phyloP scores from a whole-genome alignment of 208 protist species.

The Acanthamoeba castellanii region DNA sequence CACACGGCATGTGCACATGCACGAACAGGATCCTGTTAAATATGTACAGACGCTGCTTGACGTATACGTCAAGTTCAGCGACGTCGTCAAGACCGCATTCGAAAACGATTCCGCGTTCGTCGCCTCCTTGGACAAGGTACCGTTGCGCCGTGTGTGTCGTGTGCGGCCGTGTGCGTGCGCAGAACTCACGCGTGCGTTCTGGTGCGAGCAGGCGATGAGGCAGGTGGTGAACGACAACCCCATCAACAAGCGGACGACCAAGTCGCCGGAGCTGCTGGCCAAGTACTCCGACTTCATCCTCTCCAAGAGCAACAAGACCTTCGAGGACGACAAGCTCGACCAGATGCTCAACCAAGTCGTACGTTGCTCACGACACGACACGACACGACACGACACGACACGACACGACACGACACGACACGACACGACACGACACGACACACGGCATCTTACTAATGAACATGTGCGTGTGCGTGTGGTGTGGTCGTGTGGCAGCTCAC shows the following conservation, averaged over 20 bases:
- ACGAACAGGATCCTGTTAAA: conserved; percentile 77
- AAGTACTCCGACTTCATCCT: conserved; percentile 89
- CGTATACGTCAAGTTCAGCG: conserved; percentile 86
- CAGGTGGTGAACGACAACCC: conserved; percentile 60
- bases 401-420: neutral
- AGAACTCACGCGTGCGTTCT: conserved; percentile 76
- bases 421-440: too few species aligned
- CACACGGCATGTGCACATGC: neutral
- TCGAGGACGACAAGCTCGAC: conserved; percentile 87
- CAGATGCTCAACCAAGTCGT: conserved; percentile 84
- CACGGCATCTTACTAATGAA: neutral
- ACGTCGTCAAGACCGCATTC: conserved; percentile 83
- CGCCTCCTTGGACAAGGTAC: conserved; percentile 87
- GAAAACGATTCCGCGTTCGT: conserved; percentile 85
- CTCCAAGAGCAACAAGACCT: conserved; percentile 85
- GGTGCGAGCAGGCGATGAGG: neutral
- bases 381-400: neutral
- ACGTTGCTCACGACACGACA: neutral
- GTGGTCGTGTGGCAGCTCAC: conserved; percentile 77
- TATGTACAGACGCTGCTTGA: conserved; percentile 87
- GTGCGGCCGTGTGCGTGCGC: conserved; percentile 89
- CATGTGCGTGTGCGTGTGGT: neutral
- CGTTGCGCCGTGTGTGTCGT: conserved; percentile 72
- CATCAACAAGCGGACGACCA: conserved; percentile 71
- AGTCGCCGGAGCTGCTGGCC: conserved; percentile 90